Evolutionary conservation across 805 yeast genomes (phyloP).

Genomic region (Kazachstania psychrophila): DNA sequence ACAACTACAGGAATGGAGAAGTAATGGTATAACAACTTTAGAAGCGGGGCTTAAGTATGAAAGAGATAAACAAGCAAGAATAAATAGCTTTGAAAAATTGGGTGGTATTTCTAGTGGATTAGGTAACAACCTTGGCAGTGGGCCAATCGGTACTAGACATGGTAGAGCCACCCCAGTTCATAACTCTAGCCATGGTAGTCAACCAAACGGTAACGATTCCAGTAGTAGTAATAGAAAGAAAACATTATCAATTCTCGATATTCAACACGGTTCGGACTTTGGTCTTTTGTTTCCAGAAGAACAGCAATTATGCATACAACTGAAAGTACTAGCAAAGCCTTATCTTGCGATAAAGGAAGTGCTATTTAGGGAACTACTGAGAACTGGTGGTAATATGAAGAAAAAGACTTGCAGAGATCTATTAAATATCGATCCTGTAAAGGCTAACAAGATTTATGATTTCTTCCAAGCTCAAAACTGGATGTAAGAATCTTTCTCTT

Average conservation of each 20-base stretch:
- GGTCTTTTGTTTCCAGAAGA: constrained; percentile 82
- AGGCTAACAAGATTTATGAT: constrained; percentile 82
- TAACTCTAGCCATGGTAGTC: constrained; percentile 25
- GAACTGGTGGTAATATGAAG: constrained; percentile 75
- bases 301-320: constrained; percentile 69
- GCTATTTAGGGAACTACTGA: constrained; percentile 74
- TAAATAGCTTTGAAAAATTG: constrained; percentile 50
- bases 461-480: constrained; percentile 90
- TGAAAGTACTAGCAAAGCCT: constrained; percentile 86
- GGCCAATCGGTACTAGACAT: constrained; percentile 17
- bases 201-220: not conserved
- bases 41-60: constrained; percentile 83
- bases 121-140: constrained; percentile 14
- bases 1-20: constrained; percentile 89
- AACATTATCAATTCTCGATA: constrained; percentile 49
- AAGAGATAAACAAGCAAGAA: constrained; percentile 69
- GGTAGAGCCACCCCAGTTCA: constrained; percentile 21
- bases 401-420: constrained; percentile 79
- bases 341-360: constrained; percentile 87
- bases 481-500: constrained; percentile 39
- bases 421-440: constrained; percentile 74
- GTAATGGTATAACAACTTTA: constrained; percentile 74
- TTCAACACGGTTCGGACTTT: constrained; percentile 70
- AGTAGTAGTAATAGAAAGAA: constrained; percentile 22
- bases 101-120: constrained; percentile 26